Evolutionary conservation across 1,284 basidiomycete species (phyloP).

Genomic region (Ustilago vetiveriae): DNA sequence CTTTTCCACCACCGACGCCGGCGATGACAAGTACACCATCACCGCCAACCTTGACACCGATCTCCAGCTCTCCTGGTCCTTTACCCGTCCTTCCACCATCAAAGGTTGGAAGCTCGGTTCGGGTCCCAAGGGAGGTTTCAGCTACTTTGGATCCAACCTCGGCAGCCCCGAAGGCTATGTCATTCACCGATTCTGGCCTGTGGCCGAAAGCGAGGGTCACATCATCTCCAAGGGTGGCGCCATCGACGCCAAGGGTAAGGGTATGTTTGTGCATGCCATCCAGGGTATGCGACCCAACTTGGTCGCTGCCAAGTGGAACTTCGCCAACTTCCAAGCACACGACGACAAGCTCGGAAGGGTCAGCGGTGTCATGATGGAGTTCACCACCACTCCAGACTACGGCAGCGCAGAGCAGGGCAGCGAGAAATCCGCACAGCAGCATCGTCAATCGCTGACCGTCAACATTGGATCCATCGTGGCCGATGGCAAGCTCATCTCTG

Average conservation of each 20-base stretch:
- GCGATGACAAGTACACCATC: slow-evolving; percentile 80
- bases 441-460: slow-evolving; percentile 69
- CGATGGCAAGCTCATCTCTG: slow-evolving; percentile 77
- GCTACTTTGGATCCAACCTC: slow-evolving; percentile 78
- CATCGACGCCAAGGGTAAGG: slow-evolving; percentile 77
- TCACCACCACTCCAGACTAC: slow-evolving; percentile 75
- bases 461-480: slow-evolving; percentile 86
- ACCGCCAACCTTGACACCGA: slow-evolving; percentile 81
- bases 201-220: slow-evolving; percentile 74
- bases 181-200: slow-evolving; percentile 64
- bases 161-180: slow-evolving; percentile 58
- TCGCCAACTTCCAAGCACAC: slow-evolving; percentile 79
- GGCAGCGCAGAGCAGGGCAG: slow-evolving; percentile 40
- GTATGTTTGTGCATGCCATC: slow-evolving; percentile 94
- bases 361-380: slow-evolving; percentile 88
- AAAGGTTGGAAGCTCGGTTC: slow-evolving; percentile 92
- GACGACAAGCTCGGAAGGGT: slow-evolving; percentile 73
- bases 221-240: slow-evolving; percentile 78
- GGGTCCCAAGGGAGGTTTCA: slow-evolving; percentile 86
- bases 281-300: slow-evolving; percentile 98
- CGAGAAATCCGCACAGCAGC: slow-evolving; percentile 14
- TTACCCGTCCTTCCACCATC: slow-evolving; percentile 76
- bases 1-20: slow-evolving; percentile 73
- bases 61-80: slow-evolving; percentile 81
- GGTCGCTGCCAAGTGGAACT: slow-evolving; percentile 94